These are phyloP conservation scores for Taphrina flavorubra DNA, from an alignment of 1,139 yeast species.

Conservation along the genomic window DNA sequence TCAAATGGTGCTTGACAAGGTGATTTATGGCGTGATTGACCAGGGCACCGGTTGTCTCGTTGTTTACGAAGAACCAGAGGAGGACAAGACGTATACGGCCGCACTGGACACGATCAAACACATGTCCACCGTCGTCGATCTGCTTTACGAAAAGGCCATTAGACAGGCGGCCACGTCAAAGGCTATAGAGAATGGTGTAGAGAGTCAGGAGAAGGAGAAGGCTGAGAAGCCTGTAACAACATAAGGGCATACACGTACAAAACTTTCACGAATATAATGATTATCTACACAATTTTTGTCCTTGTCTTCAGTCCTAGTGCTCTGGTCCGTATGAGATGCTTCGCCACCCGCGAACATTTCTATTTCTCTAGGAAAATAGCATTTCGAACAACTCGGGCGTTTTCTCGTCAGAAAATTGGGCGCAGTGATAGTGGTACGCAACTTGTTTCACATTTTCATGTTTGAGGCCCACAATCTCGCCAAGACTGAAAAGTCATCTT, in stretches of 20 bases:
- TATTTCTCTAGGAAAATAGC: too few relatives aligned
- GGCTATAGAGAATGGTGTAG: constrained; percentile 4
- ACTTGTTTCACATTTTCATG: neutral
- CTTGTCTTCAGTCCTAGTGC: neutral
- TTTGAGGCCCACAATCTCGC: neutral
- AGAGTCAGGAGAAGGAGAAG: constrained; percentile 11
- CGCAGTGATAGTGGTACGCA: too few relatives aligned
- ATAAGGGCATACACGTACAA: constrained; percentile 8
- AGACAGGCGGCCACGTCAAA: constrained; percentile 19
- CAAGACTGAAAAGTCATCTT: too few relatives aligned
- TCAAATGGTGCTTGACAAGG: constrained; percentile 94
- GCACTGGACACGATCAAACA: constrained; percentile 85
- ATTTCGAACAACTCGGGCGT: too few relatives aligned
- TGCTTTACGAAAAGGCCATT: constrained; percentile 80
- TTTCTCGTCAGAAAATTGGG: too few relatives aligned
- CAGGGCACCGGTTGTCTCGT: constrained; percentile 99
- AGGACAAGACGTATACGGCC: constrained; percentile 80
- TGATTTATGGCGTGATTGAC: constrained; percentile 92
- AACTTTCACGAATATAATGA: constrained; percentile 13
- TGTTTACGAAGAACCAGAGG: constrained; percentile 84
- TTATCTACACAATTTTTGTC: neutral
- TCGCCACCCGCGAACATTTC: too few relatives aligned
- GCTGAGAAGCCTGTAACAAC: constrained; percentile 11
- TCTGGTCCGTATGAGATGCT: too few relatives aligned
- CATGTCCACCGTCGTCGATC: constrained; percentile 86